Conservation (phyloP, 805 yeast genomes). For the Spathaspora sp. region DNA sequence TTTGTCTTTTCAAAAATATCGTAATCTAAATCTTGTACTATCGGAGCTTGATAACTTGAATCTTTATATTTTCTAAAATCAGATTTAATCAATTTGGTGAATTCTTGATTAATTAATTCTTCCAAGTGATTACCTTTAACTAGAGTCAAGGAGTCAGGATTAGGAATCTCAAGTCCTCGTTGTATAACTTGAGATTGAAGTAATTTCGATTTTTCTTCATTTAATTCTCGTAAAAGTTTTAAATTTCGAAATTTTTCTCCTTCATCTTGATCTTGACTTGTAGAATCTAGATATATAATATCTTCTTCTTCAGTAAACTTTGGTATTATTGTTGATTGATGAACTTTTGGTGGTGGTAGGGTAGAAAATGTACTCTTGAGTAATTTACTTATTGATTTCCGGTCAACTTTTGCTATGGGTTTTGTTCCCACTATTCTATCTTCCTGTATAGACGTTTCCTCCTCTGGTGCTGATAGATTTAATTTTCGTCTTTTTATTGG, state of each 20-base stretch:
- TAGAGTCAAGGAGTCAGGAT: conserved; percentile 11
- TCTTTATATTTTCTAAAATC: conserved; percentile 35
- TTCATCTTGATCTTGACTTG: conserved; percentile 24
- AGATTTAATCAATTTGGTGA: conserved; percentile 33
- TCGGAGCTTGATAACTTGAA: conserved; percentile 11
- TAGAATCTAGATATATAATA: conserved; percentile 3
- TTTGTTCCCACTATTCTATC: conserved; percentile 21
- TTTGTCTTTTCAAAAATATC: conserved; percentile 16
- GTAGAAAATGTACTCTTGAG: conserved; percentile 12
- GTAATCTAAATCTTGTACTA: conserved; percentile 30
- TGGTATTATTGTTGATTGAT: conserved; percentile 31
- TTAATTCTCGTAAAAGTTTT: conserved; percentile 20
- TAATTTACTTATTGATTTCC: conserved; percentile 8
- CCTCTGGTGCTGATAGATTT: conserved; percentile 22
- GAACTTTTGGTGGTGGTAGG: conserved; percentile 40
- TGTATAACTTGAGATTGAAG: conserved; percentile 48
- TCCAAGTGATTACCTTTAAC: conserved; percentile 11
- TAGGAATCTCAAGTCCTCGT: conserved; percentile 41
- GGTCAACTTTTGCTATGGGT: not conserved
- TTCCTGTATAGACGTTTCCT: conserved; percentile 1
- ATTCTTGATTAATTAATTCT: conserved; percentile 24
- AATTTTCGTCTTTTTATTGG: conserved; percentile 22
- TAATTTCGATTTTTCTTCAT: conserved; percentile 24
- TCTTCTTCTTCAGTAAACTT: conserved; percentile 18
- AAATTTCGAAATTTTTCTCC: conserved; percentile 21